Percentiles rank a stretch among this genome's conserved stretches.
Conservation (phyloP, 495 filamentous ascomycete species). For the Glutinoglossum americanum region DNA sequence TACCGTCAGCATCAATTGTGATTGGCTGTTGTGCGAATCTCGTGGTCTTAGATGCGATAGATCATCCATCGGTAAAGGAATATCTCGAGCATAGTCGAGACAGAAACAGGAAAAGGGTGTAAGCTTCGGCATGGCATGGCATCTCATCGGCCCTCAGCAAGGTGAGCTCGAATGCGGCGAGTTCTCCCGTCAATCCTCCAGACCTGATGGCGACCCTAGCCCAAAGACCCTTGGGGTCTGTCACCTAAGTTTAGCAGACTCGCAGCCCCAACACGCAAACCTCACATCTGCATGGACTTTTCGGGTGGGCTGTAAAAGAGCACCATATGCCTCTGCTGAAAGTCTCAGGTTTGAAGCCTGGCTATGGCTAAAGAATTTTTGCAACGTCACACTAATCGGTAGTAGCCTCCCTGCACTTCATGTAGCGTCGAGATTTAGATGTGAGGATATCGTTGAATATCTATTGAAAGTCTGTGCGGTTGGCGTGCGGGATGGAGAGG, state of each 20-base stretch:
- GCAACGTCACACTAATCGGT: neutral
- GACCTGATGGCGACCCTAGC: neutral
- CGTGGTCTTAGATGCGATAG: slow-evolving; percentile 12
- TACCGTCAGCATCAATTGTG: slow-evolving; percentile 11
- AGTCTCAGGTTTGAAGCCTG: neutral
- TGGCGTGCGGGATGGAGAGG: too few species aligned
- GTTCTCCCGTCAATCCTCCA: neutral
- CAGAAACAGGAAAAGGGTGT: slow-evolving; percentile 1
- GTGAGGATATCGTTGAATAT: too few species aligned
- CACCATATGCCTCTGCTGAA: slow-evolving; percentile 9
- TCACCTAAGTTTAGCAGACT: neutral
- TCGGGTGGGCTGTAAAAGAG: slow-evolving; percentile 13
- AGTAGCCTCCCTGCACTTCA: neutral
- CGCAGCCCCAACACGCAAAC: neutral
- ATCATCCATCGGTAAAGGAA: slow-evolving; percentile 17
- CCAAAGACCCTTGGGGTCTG: neutral
- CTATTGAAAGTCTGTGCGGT: too few species aligned
- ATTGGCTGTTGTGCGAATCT: slow-evolving; percentile 17
- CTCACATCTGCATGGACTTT: slow-evolving; percentile 12
- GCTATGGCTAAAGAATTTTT: neutral
- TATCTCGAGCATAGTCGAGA: too few species aligned
- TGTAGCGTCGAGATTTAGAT: too few species aligned
- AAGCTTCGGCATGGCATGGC: neutral
- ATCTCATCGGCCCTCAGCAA: neutral
- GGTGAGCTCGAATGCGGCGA: neutral